Evolutionary conservation across 805 yeast genomes (phyloP), one percentile per base, ranked within the genome.

Genomic region (Metschnikowia baotianmanensis): DNA sequence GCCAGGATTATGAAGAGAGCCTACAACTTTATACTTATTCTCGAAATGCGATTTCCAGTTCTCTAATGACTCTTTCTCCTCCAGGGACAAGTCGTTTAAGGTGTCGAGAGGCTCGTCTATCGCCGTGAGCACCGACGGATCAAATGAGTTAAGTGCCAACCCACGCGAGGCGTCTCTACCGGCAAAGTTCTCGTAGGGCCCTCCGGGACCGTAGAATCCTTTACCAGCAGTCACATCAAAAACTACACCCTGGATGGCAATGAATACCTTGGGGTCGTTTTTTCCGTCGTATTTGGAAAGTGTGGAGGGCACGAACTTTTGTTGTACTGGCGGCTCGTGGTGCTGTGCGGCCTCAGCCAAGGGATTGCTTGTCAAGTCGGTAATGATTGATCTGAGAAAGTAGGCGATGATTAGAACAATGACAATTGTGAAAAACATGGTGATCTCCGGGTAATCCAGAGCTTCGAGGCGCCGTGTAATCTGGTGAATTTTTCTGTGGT

Each of bases 151-250:
- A 53, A 77, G 69, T 1, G 96, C 96, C 41, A 91, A 74, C 0
- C 97, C 98, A 50, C 98, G 72, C 1, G 95, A 83, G 3, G 97
- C 97, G 65, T 91, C 98, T 51, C 86, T 83, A 1, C 98, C 98
- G 0, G 97, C 97, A 71, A 91, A 91, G 57, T 86, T 87, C 31
- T 86, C 81, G 64, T 91, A 91, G 0, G 96, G 96, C 0, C 97
- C 97, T 22, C 91, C 86, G 6, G 98, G 98, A 0, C 98, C 98
- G 62, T 91, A 91, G 59, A 91, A 90, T 34, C 77, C 76, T 49
- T 90, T 77, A 0, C 95, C 95, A 9, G 71, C 69, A 5, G 86
- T 69, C 16, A 88, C 95, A 56, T 91, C 96, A 55, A 76, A 91
- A 3, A 91, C 96, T 19, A 74, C 82, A 1, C 96, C 95, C 51